Base-by-base conservation (phyloP, 176 grass and related monocot genomes). In the Chloris gayana region DNA sequence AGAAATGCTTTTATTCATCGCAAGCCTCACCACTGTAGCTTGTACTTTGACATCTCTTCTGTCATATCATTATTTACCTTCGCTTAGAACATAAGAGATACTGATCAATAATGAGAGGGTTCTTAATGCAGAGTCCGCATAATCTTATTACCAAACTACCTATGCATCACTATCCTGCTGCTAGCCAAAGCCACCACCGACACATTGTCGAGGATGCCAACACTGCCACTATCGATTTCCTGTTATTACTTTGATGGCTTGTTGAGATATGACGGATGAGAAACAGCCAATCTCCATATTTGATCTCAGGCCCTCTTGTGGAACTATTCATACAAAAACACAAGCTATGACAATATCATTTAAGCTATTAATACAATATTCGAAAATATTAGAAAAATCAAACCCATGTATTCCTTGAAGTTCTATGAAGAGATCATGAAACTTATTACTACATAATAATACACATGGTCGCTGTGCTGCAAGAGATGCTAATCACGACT, bases 71-170 rank as follows among this genome's bases (percentile, higher is more conserved):
- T 65, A 31, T 82, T 73, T 81, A 66, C 71, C n/a, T 81, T 81
- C 2, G 45, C 82, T 85, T 89, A 11, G 66, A 85, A 80, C 82
- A 69, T 59, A 69, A 64, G 45, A 84, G 32, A 84, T 39, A 65
- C 34, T 80, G 34, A 33, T 70, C 69, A 75, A 64, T 70, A 53
- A 80, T 22, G 31, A n/a, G 64, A 60, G 78, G 60, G 30, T 49
- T 56, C 46, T 27, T 25, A 69, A 49, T 85, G 38, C 29, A 60
- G 29, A 72, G 4, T 76, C 56, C 47, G 45, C 69, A 64, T 69
- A 56, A 29, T 71, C 29, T 25, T 76, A 27, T 14, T 64, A 19
- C 33, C 59, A 1, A 70, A 60, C n/a, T 45, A 64, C 46, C 32
- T 10, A 73, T 58, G 45, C 22, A 30, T 84, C 69, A 84, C 29